phyloP scores from a whole-genome alignment of 768 basidiomycete genomes.

The Dioszegia aurantiaca region DNA sequence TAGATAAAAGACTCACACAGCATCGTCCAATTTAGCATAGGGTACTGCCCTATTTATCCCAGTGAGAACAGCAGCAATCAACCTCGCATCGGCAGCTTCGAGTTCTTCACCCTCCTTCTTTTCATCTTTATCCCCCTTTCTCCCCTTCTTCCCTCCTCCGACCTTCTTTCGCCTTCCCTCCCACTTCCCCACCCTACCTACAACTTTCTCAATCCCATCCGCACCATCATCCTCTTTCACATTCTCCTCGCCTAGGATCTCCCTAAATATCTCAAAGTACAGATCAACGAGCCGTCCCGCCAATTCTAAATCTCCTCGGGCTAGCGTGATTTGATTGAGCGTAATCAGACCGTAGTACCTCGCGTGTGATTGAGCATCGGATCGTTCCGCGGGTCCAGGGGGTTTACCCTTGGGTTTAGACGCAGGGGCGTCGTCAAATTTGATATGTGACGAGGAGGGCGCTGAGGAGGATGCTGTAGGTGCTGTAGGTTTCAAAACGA shows the following conservation, averaged over 20 bases:
- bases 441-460: slow-evolving; percentile 44
- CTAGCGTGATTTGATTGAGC: slow-evolving; percentile 85
- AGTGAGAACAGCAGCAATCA: slow-evolving; percentile 84
- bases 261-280: slow-evolving; percentile 92
- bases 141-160: slow-evolving; percentile 32
- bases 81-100: slow-evolving; percentile 64
- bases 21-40: slow-evolving; percentile 76
- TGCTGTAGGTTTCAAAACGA: slow-evolving; percentile 67
- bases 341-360: slow-evolving; percentile 91
- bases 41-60: slow-evolving; percentile 94
- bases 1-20: slow-evolving; percentile 57
- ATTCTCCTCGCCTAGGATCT: slow-evolving; percentile 62
- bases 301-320: slow-evolving; percentile 64
- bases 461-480: slow-evolving; percentile 40
- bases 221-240: slow-evolving; percentile 19
- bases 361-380: slow-evolving; percentile 60
- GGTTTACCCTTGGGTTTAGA: slow-evolving; percentile 35
- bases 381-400: slow-evolving; percentile 18
- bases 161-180: slow-evolving; percentile 51
- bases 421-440: slow-evolving; percentile 55
- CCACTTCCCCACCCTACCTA: slow-evolving; percentile 53
- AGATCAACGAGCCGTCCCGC: slow-evolving; percentile 76
- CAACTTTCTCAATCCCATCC: slow-evolving; percentile 53
- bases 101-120: slow-evolving; percentile 45
- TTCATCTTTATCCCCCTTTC: slow-evolving; percentile 38